Evolutionary conservation across 768 basidiomycete genomes (phyloP).

Genomic region (Pisolithus marmoratus): DNA sequence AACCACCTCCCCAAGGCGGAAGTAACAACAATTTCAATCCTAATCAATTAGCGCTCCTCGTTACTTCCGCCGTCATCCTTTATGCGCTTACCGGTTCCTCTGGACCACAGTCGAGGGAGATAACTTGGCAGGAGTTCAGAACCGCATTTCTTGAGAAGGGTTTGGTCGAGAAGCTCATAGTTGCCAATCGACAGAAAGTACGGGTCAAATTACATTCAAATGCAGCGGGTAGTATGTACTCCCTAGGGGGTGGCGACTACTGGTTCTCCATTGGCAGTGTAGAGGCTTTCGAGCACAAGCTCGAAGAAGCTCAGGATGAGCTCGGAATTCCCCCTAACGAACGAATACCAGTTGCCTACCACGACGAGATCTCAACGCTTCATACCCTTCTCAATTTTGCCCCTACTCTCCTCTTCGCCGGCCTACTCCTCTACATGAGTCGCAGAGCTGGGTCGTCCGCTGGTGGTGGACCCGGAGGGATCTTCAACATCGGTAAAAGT

Average conservation of each 20-base stretch:
- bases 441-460: constrained; percentile 57
- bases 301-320: constrained; percentile 90
- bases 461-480: constrained; percentile 73
- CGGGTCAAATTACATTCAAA: constrained; percentile 92
- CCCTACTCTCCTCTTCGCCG: constrained; percentile 89
- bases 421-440: constrained; percentile 85
- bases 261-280: constrained; percentile 97
- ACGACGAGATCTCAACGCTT: constrained; percentile 86
- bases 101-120: constrained; percentile 66
- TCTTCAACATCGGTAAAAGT: constrained; percentile 97
- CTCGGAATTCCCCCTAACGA: constrained; percentile 88
- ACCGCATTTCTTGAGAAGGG: constrained; percentile 96
- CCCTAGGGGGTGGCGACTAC: constrained; percentile 60
- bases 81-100: constrained; percentile 51
- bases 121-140: constrained; percentile 99
- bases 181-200: constrained; percentile 86
- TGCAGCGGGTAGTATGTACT: constrained; percentile 75
- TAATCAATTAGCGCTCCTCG: constrained; percentile 54
- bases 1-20: constrained; percentile 44
- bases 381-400: constrained; percentile 84
- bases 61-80: constrained; percentile 55
- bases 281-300: constrained; percentile 92
- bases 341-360: constrained; percentile 94
- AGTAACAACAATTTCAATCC: constrained; percentile 47
- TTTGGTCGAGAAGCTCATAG: constrained; percentile 87